Base-by-base conservation (phyloP, 495 filamentous ascomycete species). In the Astrothelium macrocarpum region DNA sequence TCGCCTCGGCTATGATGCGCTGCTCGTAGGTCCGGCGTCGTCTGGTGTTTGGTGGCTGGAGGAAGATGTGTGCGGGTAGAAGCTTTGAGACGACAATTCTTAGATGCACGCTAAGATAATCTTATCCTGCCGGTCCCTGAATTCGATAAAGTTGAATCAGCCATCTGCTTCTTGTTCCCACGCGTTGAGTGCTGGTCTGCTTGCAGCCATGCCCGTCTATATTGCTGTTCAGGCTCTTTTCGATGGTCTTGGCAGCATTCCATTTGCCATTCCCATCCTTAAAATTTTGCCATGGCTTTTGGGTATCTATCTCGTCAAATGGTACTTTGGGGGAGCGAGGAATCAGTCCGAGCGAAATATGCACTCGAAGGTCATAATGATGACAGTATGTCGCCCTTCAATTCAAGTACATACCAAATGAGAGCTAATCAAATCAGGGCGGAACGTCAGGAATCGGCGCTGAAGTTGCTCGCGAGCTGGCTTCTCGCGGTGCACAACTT, bases 391-490 rank as follows among this genome's bases (percentile, higher is more conserved):
- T 53, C 12, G 18, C 45, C 34, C n/a, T 36, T 46, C n/a, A 1
- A 25, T 29, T 43, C 42, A 26, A n/a, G n/a, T n/a, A 10, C n/a
- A 58, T 32, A 46, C 34, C 29, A 14, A 60, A 5, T 46, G n/a
- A 56, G 53, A 72, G 49, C 69, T 56, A 61, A 46, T 49, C 53
- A 2, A 32, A 32, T 36, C 42, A 90, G 87, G 94, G 94, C 60
- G 94, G 91, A 31, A 99, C 94, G 61, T 93, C 91, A 20, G 94
- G 94, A 32, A 91, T 99, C 71, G 94, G 94, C 60, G 88, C 90
- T 63, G 80, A 80, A 63, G 82, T 90, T 29, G 86, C 86, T 23
- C 79, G 82, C 62, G 81, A 85, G 66, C 85, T 99, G 49, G 93
- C 93, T 65, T 60, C 75, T 10, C 87, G 91, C 62, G 95, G 95